Conservation (phyloP, 73 alveolate genomes). For the Paramecium pentaurelia region DNA sequence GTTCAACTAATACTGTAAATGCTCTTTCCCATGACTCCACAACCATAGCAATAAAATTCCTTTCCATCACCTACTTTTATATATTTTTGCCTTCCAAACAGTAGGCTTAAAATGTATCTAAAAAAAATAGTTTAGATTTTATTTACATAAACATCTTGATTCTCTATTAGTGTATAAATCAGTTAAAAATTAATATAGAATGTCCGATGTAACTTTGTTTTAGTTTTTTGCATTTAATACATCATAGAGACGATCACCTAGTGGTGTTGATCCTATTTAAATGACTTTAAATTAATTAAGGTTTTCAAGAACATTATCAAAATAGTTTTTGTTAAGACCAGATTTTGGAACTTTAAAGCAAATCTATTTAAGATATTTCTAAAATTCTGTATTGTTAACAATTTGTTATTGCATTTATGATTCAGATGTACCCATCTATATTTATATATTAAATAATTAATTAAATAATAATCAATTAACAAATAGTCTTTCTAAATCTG, state of each 20-base stretch:
- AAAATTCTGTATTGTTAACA: not conserved
- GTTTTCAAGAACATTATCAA: not conserved
- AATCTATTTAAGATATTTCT: not conserved
- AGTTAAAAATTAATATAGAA: not conserved
- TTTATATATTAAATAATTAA: not conserved
- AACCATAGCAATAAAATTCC: not conserved
- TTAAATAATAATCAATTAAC: not conserved
- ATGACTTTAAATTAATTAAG: not conserved
- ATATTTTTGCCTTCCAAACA: not conserved
- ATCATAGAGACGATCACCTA: not conserved
- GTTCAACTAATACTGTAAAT: not conserved
- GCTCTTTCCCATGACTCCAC: not conserved
- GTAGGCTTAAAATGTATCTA: not conserved
- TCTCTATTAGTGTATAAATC: not conserved
- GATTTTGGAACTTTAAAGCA: not conserved
- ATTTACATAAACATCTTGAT: not conserved
- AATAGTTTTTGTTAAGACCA: not conserved
- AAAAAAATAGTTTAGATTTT: not conserved
- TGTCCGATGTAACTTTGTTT: not conserved
- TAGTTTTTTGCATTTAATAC: not conserved
- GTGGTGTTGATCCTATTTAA: not conserved
- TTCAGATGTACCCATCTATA: not conserved
- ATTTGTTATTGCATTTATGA: not conserved
- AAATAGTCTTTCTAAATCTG: not conserved
- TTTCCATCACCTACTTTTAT: not conserved